A percentile compares a stretch with the other conserved stretches of the same genome.
These are phyloP conservation scores for Aspergillus haitiensis DNA, from an alignment of 495 filamentous ascomycete species.

Conservation along the genomic window DNA sequence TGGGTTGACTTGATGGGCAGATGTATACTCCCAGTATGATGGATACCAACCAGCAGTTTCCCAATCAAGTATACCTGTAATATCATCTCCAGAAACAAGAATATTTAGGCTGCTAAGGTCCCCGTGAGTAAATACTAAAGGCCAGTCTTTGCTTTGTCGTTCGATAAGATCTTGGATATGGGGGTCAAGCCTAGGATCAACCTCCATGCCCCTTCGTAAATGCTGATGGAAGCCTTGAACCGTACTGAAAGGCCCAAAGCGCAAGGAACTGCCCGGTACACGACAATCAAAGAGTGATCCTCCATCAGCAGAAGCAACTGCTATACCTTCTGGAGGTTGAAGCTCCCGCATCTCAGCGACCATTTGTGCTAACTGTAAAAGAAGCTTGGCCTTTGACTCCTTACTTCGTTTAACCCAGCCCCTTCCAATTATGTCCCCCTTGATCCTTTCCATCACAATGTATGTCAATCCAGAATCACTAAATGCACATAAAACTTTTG, in stretches of 20 bases:
- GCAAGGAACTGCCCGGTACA: not conserved
- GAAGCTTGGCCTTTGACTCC: not conserved
- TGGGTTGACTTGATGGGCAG: not conserved
- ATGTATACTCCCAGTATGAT: constrained; percentile 43
- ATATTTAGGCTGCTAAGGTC: constrained; percentile 46
- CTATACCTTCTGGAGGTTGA: not conserved
- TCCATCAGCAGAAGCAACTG: not conserved
- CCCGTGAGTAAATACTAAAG: constrained; percentile 40
- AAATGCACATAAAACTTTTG: constrained; percentile 13
- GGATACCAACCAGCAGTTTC: constrained; percentile 48
- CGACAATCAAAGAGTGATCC: not conserved
- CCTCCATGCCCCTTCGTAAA: not conserved
- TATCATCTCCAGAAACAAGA: constrained; percentile 33
- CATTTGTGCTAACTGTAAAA: not conserved
- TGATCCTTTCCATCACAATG: constrained; percentile 3
- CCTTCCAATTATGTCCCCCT: not conserved
- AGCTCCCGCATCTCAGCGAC: constrained; percentile 6
- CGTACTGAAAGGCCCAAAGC: constrained; percentile 10
- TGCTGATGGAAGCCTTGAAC: constrained; percentile 8
- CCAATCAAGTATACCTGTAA: constrained; percentile 49
- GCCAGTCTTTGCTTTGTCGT: too few relatives aligned
- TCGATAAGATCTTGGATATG: not conserved
- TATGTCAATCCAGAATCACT: not conserved
- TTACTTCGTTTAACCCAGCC: not conserved
- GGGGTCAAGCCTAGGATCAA: not conserved